Base-by-base conservation (phyloP, 176 grass and related monocot genomes). In the Juncus effusus region DNA sequence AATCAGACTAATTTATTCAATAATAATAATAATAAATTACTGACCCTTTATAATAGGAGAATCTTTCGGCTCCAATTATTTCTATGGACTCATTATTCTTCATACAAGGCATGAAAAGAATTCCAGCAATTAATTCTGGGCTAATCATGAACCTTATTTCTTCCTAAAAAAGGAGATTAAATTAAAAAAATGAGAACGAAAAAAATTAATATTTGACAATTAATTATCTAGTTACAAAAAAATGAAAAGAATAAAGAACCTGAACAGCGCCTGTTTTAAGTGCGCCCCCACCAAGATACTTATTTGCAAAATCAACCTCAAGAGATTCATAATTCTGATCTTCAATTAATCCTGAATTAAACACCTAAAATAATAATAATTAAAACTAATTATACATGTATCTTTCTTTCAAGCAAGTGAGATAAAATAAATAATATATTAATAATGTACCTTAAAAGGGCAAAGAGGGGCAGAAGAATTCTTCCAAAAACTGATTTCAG, bases 291-390 rank as follows among this genome's bases (percentile, higher is more conserved):
- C 93, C 93, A 56, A 97, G 60, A 86, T 79, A 89, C 55, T 88
- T 81, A 86, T 97, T 92, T 78, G 93, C 82, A 78, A 97, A 97
- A 47, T 91, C 85, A 62, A 92, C 88, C 72, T 97, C 75, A 75
- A 92, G 67, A 70, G 87, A 51, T 86, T 92, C 88, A 84, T 82
- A 11, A 36, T 77, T 65, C 67, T 97, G 85, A 73, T 97, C 93
- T 86, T 97, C 93, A 49, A 97, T 92, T 16, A 90, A 89, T 40
- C 88, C 93, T 4, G 60, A 79, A 61, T 79, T 74, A 76, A 82
- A 81, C 35, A 91, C 80, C 93, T 96, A 81, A 80, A 77, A 84
- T 16, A 52, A 81, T 63, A 70, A 90, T 66, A 67, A 84, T 13
- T 15, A 10, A 35, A 60, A 14, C 5, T 42, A 64, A 15, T 2